Percentiles rank a stretch among this genome's conserved stretches.
Evolutionary conservation across 2,329 filamentous ascomycete species (phyloP).

Genomic region (Claviceps africana): DNA sequence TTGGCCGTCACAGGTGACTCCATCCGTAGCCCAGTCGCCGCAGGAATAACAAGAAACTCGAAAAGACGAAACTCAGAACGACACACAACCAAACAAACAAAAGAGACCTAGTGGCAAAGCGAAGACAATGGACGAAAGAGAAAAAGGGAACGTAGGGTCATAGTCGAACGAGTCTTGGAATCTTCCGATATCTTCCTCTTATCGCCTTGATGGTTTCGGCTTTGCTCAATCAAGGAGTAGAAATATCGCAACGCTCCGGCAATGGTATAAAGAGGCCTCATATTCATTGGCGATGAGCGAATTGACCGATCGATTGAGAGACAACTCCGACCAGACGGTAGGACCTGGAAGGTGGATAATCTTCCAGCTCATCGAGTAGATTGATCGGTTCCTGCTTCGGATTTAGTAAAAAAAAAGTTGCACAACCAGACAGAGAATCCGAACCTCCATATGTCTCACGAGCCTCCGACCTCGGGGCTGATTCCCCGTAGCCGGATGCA

Average conservation of each 20-base stretch:
- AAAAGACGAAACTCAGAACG: slow-evolving; percentile 17
- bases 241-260: not conserved
- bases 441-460: slow-evolving; percentile 32
- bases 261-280: not conserved
- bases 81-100: slow-evolving; percentile 7
- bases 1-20: slow-evolving; percentile 25
- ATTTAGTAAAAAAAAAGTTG: slow-evolving; percentile 13
- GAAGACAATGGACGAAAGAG: not conserved
- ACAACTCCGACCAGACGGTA: not conserved
- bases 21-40: slow-evolving; percentile 21
- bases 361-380: slow-evolving; percentile 5
- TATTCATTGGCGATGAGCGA: not conserved
- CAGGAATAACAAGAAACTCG: slow-evolving; percentile 17
- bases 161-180: not conserved
- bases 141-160: not conserved
- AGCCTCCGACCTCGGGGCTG: slow-evolving; percentile 27
- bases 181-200: not conserved
- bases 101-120: not conserved
- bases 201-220: not conserved
- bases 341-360: not conserved
- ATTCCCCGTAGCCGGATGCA: slow-evolving; percentile 26
- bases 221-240: not conserved
- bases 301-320: not conserved
- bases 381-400: slow-evolving; percentile 18
- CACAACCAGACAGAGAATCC: slow-evolving; percentile 7